Base-by-base conservation (phyloP, 108 stramenopile species). In the Pseudonitzschia multiseries region DNA sequence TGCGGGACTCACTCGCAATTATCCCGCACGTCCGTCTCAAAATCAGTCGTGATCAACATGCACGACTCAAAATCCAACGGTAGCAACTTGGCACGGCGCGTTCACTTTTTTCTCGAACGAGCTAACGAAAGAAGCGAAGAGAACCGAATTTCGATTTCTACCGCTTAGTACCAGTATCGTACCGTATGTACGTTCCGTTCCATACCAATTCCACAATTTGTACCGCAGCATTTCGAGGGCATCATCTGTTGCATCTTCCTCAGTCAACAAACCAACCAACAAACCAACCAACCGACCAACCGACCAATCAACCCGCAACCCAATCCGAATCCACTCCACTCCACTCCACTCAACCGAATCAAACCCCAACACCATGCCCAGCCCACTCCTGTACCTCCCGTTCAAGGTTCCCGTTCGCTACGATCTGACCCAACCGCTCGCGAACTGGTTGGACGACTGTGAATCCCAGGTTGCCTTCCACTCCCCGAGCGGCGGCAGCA, bases 401-500 rank as follows among this genome's bases (percentile, higher is more conserved):
- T 53, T 86, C 42, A 86, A 86, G 60, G 62, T 80, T 4, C 73
- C 80, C 15, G 59, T 62, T 24, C 77, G 78, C 8, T 74, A 74
- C 51, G 86, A 86, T 53, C 32, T 86, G 20, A 42, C 56, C 5
- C 70, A 74, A 44, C 80, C 86, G n/a, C 57, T 86, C 22, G 59
- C 80, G 1, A 40, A 76, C 24, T 86, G 86, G 86, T 54, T 86
- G 44, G 86, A 86, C 59, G 48, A 75, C 32, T 24, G 48, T 27
- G 72, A 27, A 21, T 57, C 57, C 17, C 65, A 67, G 27, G 28
- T 29, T 0, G 48, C 44, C 36, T 67, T 67, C 42, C 12, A 27
- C 12, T 24, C 22, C 20, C 22, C 10, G 14, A 68, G 48, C 48
- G 43, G 44, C 59, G 66, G 51, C 66, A 52, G 60, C 44, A n/a